Evolutionary conservation across 1,284 basidiomycete genomes (phyloP), one percentile per base, ranked within the genome.

Genomic region (Cryptococcus sp.): DNA sequence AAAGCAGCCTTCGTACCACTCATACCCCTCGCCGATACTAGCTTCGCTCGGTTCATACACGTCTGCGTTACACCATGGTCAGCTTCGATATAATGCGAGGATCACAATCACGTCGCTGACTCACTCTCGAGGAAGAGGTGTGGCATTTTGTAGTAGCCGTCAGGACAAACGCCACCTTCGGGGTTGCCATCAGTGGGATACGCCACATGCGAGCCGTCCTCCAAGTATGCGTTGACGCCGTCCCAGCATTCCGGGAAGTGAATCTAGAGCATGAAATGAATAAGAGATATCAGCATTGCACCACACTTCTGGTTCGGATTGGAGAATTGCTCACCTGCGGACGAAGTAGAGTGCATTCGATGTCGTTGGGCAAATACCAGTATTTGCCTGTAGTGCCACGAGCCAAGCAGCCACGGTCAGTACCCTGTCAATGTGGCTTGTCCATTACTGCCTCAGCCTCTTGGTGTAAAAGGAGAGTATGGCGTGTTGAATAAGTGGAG

Each of bases 231-330:
- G 48, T 79, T 67, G 16, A 65, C 52, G 5, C 78, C 78, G 54
- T 79, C 72, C 79, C 78, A 80, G 62, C 78, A 80, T 23, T 65
- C 67, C 1, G 73, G 76, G 59, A 79, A 78, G 50, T 70, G 61
- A 5, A 75, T 61, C 61, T 75, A 63, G 11, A 34, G 47, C 22
- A 40, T 19, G 7, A 46, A 52, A 7, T 3, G 37, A 16, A 19
- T 11, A 11, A 29, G 4, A 1, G 17, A 34, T 29, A 49, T 40
- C 46, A 23, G 49, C 19, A 48, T 48, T 10, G n/a, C 23, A 16
- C 25, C 37, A 29, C 5, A 34, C n/a, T 8, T 29, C 15, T 13
- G 3, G 19, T 15, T n/a, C 26, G 26, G 26, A 29, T 29, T 4
- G 10, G 10, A n/a, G n/a, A n/a, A n/a, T 1, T 46, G 50, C 59